Evolutionary conservation across 2,329 filamentous ascomycete species (phyloP), one percentile per base, ranked within the genome.

Genomic region (Pezicula rhizophila): DNA sequence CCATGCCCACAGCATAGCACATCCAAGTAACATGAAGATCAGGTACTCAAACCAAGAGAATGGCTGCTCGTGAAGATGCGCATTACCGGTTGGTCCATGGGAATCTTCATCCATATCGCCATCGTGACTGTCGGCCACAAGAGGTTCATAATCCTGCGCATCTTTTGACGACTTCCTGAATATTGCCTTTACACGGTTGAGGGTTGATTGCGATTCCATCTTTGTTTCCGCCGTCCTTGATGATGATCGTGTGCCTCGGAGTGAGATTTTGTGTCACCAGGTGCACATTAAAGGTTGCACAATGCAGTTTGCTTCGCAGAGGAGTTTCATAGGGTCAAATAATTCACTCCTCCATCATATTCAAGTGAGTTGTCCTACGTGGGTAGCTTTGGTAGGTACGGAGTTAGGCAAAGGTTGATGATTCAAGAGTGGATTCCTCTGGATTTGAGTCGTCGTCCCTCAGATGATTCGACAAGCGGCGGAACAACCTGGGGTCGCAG

Each of bases 1-100:
- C 92, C 92, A 97, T 48, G 92, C 90, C 92, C 92, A 97, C 40
- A 97, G 77, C 93, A 97, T 97, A 46, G 91, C 88, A 49, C 96
- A 77, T 45, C 93, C 93, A 23, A 97, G 74, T 45, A 96, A 71
- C 48, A 86, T 74, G 68, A 97, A 97, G 63, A 96, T 84, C 59
- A 70, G 72, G 69, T 97, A 99, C 66, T 95, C 88, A 33, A 88
- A 63, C 82, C 87, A 90, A 53, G 89, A 95, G 70, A 96, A 96
- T 15, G 75, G 74, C 33, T 72, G 70, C 14, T 70, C 61, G 20
- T 12, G 6, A 12, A 14, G 6, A 17, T 10, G n/a, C 25, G 42
- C 43, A 20, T 48, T 25, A 26, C 40, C 8, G 4, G 14, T 4
- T 8, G 11, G 15, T 11, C 15, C 31, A 12, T 20, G 28, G 3